Base-by-base conservation (phyloP, 257 asterid genomes). In the Petrea volubilis region DNA sequence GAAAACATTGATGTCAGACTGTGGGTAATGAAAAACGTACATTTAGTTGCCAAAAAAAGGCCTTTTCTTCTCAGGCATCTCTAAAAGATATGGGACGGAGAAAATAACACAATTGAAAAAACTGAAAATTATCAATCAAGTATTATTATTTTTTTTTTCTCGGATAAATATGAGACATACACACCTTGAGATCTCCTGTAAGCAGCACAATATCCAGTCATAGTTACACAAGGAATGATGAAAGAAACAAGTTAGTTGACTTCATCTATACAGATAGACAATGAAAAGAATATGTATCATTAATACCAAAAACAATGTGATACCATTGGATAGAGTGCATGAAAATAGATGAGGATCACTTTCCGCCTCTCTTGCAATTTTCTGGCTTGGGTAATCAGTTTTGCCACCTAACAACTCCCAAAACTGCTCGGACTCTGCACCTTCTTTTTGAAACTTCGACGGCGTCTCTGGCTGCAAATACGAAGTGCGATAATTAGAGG, bases 141-240 rank as follows among this genome's bases (percentile, higher is more conserved):
- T 24, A 52, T 51, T 44, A 74, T 28, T 43, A 57, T 24, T 57
- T 63, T 64, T 38, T 40, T 24, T 57, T 63, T 64, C 47, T 40
- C 33, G 58, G 47, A 40, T 68, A 49, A 14, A 40, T 23, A 60
- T 14, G 25, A 56, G 53, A 70, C 38, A 79, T 24, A 73, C 90
- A 29, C 80, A 93, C 98, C 97, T 88, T 82, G 43, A 93, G 70
- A 73, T 86, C 86, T 79, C 96, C 98, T 93, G 96, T 78, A 81
- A 78, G 49, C 82, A 74, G 60, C 62, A 76, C 47, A 46, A 76
- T 27, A 67, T 72, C 74, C 78, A 78, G 79, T 74, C 79, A 60
- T 70, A 58, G 55, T 50, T 69, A 53, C 57, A 61, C 60, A 68
- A 60, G 49, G 64, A 68, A 72, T 20, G 61, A 71, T 1, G 76